A percentile compares a stretch with the other conserved stretches of the same genome.
Conservation (phyloP, 345 rosid species). For the Kandelia obovata region DNA sequence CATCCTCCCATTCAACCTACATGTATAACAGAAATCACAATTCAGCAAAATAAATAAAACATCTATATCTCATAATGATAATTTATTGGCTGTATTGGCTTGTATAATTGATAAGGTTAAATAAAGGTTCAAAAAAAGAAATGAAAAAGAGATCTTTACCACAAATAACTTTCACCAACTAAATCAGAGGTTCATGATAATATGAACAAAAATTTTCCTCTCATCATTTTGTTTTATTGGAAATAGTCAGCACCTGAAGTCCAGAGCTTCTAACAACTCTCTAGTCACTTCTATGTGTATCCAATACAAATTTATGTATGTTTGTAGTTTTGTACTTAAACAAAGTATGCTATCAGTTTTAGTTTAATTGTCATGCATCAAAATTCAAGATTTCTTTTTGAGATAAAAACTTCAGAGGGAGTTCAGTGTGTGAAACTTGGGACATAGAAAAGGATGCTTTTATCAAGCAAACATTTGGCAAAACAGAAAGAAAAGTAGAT, state of each 20-base stretch:
- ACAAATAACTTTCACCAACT: background rate
- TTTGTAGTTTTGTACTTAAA: no score
- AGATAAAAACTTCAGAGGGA: no score
- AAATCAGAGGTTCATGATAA: background rate
- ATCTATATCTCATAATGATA: background rate
- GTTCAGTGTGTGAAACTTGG: no score
- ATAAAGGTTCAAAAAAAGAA: background rate
- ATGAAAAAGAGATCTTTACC: background rate
- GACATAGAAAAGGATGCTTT: no score
- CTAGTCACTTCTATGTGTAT: background rate
- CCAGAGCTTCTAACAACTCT: background rate
- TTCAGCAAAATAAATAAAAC: background rate
- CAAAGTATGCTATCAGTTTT: no score
- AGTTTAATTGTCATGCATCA: no score
- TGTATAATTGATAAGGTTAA: background rate
- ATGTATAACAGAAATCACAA: conserved; percentile 12
- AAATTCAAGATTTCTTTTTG: no score
- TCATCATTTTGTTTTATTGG: background rate
- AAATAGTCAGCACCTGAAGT: background rate
- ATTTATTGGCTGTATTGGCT: background rate
- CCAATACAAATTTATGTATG: no score
- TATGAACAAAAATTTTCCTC: background rate
- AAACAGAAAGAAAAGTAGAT: background rate
- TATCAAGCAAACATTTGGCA: background rate
- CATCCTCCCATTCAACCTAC: conserved; percentile 89